phyloP scores from a whole-genome alignment of 768 basidiomycete genomes.

The Lyophyllum shimeji region DNA sequence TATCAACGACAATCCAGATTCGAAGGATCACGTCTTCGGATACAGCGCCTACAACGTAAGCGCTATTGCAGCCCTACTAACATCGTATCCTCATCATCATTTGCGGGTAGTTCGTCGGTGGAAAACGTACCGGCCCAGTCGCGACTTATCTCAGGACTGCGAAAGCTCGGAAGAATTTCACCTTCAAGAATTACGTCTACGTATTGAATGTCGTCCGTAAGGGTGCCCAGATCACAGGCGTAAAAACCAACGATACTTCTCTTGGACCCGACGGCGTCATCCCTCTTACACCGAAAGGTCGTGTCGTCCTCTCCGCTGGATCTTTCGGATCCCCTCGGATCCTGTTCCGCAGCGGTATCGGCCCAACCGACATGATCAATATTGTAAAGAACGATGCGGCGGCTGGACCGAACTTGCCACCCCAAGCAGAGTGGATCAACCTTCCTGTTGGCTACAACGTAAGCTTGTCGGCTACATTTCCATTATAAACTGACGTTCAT shows the following conservation, averaged over 20 bases:
- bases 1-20: constrained; percentile 55
- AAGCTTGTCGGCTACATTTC: constrained; percentile 1
- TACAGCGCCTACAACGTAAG: constrained; percentile 45
- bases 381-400: constrained; percentile 46
- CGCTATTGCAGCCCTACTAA: background rate
- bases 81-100: background rate
- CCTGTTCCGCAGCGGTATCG: constrained; percentile 62
- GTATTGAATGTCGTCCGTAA: constrained; percentile 57
- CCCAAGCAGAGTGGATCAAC: constrained; percentile 51
- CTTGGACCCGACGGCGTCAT: constrained; percentile 58
- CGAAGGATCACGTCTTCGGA: constrained; percentile 59
- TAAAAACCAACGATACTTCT: constrained; percentile 58
- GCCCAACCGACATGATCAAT: constrained; percentile 56
- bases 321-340: constrained; percentile 56
- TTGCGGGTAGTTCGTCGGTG: constrained; percentile 34
- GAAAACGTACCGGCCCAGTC: constrained; percentile 55
- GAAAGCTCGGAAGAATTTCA: constrained; percentile 48
- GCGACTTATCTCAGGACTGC: constrained; percentile 61
- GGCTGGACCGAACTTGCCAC: constrained; percentile 47
- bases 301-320: constrained; percentile 62
- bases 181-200: constrained; percentile 44
- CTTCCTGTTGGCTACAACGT: constrained; percentile 58
- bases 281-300: constrained; percentile 51
- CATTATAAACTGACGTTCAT: background rate
- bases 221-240: constrained; percentile 54